These are phyloP conservation scores for Sphaerostilbella broomeana DNA, from an alignment of 2,329 filamentous ascomycete species.

Conservation along the genomic window DNA sequence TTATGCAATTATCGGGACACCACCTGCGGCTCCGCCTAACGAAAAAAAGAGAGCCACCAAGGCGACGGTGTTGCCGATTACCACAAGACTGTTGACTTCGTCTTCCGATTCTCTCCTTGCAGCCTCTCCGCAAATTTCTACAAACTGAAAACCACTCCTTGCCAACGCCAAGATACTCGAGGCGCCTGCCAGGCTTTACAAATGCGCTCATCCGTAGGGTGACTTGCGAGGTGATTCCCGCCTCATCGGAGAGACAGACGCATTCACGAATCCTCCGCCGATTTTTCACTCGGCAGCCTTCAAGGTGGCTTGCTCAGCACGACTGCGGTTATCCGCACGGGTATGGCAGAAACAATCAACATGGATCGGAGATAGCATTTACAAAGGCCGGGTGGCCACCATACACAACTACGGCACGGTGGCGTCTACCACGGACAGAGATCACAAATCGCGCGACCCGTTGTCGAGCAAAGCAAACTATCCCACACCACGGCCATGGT, in stretches of 20 bases:
- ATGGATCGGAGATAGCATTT: slow-evolving; percentile 37
- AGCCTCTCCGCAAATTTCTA: neutral
- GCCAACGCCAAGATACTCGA: neutral
- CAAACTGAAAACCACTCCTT: neutral
- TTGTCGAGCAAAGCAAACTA: slow-evolving; percentile 17
- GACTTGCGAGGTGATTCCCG: neutral
- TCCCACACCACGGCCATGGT: slow-evolving; percentile 19
- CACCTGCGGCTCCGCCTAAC: neutral
- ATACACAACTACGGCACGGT: slow-evolving; percentile 27
- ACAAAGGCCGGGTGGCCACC: slow-evolving; percentile 31
- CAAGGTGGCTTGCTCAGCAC: slow-evolving; percentile 32
- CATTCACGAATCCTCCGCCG: neutral
- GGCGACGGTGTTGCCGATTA: neutral
- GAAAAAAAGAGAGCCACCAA: neutral
- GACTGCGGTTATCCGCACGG: slow-evolving; percentile 39
- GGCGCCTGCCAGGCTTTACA: neutral
- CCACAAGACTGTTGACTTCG: neutral
- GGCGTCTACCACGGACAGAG: slow-evolving; percentile 18
- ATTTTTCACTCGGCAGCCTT: slow-evolving; percentile 14
- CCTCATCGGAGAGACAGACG: too few species aligned
- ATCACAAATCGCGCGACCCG: slow-evolving; percentile 18
- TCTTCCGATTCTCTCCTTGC: neutral
- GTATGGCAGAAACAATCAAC: slow-evolving; percentile 29
- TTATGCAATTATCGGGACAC: slow-evolving; percentile 1
- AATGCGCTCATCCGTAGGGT: slow-evolving; percentile 1